These are phyloP conservation scores for Rubus idaeus DNA, from an alignment of 306 rosid species.

Conservation along the genomic window DNA sequence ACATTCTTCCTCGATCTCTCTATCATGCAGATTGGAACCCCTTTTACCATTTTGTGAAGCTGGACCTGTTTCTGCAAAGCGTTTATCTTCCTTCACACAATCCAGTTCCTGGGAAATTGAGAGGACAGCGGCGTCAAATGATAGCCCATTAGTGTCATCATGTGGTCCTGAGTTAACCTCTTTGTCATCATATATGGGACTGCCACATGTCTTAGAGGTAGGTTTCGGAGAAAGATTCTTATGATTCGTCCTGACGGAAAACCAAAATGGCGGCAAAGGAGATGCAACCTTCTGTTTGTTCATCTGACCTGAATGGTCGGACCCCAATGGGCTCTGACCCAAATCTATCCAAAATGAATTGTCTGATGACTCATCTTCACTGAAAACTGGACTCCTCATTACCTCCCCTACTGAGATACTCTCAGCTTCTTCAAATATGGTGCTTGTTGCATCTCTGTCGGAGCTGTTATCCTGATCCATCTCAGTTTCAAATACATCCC, in stretches of 20 bases:
- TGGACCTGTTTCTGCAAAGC: conserved; percentile 35
- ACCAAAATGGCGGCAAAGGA: conserved; percentile 70
- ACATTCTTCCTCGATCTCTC: conserved; percentile 62
- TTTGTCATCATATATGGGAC: conserved; percentile 77
- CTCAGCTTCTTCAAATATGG: conserved; percentile 92
- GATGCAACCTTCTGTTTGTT: conserved; percentile 68
- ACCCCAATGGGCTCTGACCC: conserved; percentile 97
- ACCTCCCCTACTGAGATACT: conserved; percentile 86
- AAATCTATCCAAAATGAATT: conserved; percentile 90
- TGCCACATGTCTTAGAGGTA: conserved; percentile 60
- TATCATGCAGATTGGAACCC: conserved; percentile 30
- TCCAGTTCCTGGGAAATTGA: conserved; percentile 85
- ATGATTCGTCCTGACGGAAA: conserved; percentile 53
- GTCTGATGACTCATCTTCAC: conserved; percentile 91
- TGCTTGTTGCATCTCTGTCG: conserved; percentile 88
- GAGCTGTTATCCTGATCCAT: conserved; percentile 84
- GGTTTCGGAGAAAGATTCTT: conserved; percentile 66
- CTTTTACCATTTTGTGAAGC: conserved; percentile 38
- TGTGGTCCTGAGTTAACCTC: conserved; percentile 35
- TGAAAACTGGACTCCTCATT: conserved; percentile 95
- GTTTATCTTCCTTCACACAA: conserved; percentile 62
- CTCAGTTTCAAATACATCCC: conserved; percentile 87
- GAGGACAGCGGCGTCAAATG: conserved; percentile 87
- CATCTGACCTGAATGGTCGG: conserved; percentile 53
- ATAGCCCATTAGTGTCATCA: conserved; percentile 54